These are phyloP conservation scores for Leccinum longicurvipes DNA, from an alignment of 768 basidiomycete species.

Conservation along the genomic window DNA sequence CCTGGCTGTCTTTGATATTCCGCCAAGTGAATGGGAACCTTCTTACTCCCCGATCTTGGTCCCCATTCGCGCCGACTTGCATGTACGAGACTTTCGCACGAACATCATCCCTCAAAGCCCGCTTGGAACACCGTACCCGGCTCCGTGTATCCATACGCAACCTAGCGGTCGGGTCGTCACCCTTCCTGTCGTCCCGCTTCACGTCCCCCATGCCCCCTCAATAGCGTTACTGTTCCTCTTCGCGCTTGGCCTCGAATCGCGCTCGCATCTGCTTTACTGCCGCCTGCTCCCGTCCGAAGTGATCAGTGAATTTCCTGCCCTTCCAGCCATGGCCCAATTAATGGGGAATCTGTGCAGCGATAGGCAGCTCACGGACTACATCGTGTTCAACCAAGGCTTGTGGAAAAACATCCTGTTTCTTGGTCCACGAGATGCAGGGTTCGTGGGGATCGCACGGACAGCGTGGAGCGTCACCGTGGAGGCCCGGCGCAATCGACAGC, in stretches of 20 bases:
- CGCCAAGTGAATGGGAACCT: conserved; percentile 27
- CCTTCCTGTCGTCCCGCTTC: conserved; percentile 47
- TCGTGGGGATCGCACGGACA: conserved; percentile 50
- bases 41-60: conserved; percentile 42
- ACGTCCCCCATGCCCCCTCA: conserved; percentile 52
- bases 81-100: conserved; percentile 37
- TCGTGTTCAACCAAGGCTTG: conserved; percentile 52
- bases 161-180: conserved; percentile 36
- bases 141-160: conserved; percentile 23
- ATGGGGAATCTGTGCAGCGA: conserved; percentile 43
- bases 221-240: conserved; percentile 58
- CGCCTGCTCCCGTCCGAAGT: conserved; percentile 50
- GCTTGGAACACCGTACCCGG: conserved; percentile 34
- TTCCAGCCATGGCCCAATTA: conserved; percentile 52
- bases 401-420: conserved; percentile 63
- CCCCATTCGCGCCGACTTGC: conserved; percentile 51
- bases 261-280: conserved; percentile 44
- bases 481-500: conserved; percentile 39
- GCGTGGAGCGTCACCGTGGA: conserved; percentile 78
- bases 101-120: conserved; percentile 34
- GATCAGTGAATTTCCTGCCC: conserved; percentile 59
- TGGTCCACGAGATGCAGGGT: conserved; percentile 42
- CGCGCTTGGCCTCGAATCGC: conserved; percentile 50
- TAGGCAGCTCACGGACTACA: conserved; percentile 30
- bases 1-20: conserved; percentile 43